Conservation (phyloP, 129 eudicot genomes). For the Tagetes patula region DNA sequence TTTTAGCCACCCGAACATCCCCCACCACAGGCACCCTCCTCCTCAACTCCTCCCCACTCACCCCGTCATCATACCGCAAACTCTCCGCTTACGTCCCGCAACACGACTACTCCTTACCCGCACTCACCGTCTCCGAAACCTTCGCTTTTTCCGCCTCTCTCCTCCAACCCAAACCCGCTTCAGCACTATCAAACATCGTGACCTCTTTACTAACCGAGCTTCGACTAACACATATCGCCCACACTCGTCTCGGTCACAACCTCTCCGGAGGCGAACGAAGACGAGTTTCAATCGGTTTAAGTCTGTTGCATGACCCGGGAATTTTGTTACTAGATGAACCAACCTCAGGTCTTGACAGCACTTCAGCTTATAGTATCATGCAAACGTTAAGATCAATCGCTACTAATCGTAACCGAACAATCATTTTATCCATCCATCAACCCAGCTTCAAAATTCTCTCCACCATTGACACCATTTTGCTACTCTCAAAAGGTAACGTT, state of each 20-base stretch:
- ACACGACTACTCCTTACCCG: constrained; percentile 68
- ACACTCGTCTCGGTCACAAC: constrained; percentile 46
- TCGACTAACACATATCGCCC: constrained; percentile 55
- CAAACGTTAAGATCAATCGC: constrained; percentile 69
- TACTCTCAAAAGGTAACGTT: constrained; percentile 70
- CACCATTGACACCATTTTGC: constrained; percentile 59
- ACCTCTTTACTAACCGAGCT: constrained; percentile 60
- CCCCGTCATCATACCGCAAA: constrained; percentile 62
- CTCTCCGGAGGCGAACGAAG: constrained; percentile 86
- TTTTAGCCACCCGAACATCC: constrained; percentile 71
- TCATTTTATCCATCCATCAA: constrained; percentile 82
- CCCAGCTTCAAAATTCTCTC: constrained; percentile 92
- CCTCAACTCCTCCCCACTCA: constrained; percentile 62
- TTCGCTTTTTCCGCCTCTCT: constrained; percentile 71
- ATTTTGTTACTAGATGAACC: constrained; percentile 88
- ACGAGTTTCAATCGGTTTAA: constrained; percentile 82
- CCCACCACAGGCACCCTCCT: constrained; percentile 67
- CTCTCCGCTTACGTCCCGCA: constrained; percentile 94
- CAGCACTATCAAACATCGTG: constrained; percentile 38
- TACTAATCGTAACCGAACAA: constrained; percentile 54
- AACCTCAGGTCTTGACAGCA: constrained; percentile 91
- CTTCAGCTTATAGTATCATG: constrained; percentile 78
- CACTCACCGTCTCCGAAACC: constrained; percentile 81
- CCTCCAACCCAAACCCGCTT: constrained; percentile 48
- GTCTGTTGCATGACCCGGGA: constrained; percentile 84